Percentiles rank a stretch among this genome's conserved stretches.
Evolutionary conservation across 805 yeast species (phyloP).

Genomic region (Metschnikowia shivogae): DNA sequence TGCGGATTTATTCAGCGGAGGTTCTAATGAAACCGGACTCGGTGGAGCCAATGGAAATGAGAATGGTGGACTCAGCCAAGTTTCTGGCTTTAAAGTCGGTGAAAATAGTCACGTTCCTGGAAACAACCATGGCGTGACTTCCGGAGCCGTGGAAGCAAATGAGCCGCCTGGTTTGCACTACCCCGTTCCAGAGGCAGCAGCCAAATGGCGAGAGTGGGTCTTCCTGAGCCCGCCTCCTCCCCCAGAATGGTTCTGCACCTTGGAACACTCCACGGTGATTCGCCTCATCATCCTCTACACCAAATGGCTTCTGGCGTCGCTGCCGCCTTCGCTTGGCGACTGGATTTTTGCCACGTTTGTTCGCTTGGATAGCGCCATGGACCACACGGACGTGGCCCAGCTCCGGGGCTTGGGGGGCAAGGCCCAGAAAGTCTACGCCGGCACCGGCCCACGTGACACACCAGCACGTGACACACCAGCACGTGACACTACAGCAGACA

Average conservation of each 20-base stretch:
- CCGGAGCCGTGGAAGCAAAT: neutral
- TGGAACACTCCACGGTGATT: slow-evolving; percentile 32
- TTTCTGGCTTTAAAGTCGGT: too few species aligned
- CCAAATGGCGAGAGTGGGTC: slow-evolving; percentile 30
- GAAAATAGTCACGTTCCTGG: too few species aligned
- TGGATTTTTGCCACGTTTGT: slow-evolving; percentile 37
- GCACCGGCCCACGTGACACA: slow-evolving; percentile 10
- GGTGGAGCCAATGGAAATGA: too few species aligned
- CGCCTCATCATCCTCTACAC: slow-evolving; percentile 33
- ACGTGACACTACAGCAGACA: too few species aligned
- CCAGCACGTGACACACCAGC: too few species aligned
- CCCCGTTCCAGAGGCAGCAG: slow-evolving; percentile 23
- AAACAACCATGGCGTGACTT: neutral
- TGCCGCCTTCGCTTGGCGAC: slow-evolving; percentile 23
- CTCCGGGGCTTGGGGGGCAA: slow-evolving; percentile 37
- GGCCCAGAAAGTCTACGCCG: slow-evolving; percentile 27
- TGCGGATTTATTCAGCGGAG: too few species aligned
- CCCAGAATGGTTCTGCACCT: slow-evolving; percentile 18
- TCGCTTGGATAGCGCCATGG: slow-evolving; percentile 33
- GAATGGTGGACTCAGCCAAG: too few species aligned
- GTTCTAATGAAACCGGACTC: too few species aligned
- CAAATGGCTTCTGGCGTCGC: slow-evolving; percentile 34
- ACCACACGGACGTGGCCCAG: slow-evolving; percentile 29
- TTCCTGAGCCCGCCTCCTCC: slow-evolving; percentile 28
- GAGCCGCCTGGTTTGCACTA: neutral